Evolutionary conservation across 2,329 filamentous ascomycete genomes (phyloP), one percentile per base, ranked within the genome.

Genomic region (Xylaria sp.): DNA sequence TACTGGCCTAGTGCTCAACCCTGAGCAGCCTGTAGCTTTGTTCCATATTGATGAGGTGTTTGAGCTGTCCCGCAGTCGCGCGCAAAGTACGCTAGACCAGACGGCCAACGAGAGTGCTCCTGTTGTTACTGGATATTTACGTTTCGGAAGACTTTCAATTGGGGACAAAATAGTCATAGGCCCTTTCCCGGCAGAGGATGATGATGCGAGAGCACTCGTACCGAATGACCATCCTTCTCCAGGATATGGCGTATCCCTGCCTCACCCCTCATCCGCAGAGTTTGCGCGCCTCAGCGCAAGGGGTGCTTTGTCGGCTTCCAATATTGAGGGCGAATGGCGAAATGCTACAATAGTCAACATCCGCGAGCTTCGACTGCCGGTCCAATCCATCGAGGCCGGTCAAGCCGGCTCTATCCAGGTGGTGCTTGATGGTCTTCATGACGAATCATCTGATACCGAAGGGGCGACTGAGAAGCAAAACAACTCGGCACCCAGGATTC

Each of bases 1-100:
- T 67, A 79, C 85, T n/a, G 85, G 85, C 1, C 81, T 81, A 47
- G 82, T 81, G 1, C 75, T 88, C 60, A 88, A 89, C 65, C 87
- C 87, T 0, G 84, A 89, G 65, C 85, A 87, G 62, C 87, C 89
- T 1, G 81, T 82, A 4, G 87, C 87, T 38, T 81, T 97, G 1
- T 98, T 98, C 74, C 92, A 97, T 75, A 87, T 98, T 27, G 95
- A 98, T 76, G 95, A 97, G 72, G 89, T 94, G 0, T 98, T 97
- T 77, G 92, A 87, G 65, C 86, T 94, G 15, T 87, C 90, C 0
- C 86, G 87, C 0, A 87, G 89, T 1, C 89, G 89, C 69, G 83
- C 86, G 4, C 77, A 81, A n/a, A 77, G 79, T 17, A 78, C 63
- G 1, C 33, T 67, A 31, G 69, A 66, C 45, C 68, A 59, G 36